Evolutionary conservation across 169 alveolate species (phyloP), one percentile per base, ranked within the genome.

Genomic region (Cryptosporidium muris): DNA sequence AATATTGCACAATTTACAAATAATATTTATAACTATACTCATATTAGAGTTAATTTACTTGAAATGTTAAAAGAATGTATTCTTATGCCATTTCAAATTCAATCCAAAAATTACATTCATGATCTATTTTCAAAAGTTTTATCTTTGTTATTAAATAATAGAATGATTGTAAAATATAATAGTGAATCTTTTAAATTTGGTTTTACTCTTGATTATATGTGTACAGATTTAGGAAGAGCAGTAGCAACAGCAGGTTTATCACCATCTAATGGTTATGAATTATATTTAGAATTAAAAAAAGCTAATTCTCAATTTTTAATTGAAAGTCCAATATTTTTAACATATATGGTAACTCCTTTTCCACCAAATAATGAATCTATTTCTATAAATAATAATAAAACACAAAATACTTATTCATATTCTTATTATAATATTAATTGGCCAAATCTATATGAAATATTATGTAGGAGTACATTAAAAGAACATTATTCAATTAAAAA

Each of bases 161-260:
- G 38, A 5, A 74, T 74, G 85, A 42, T 74, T 16, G 67, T 4
- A 4, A 42, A 36, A 37, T 14, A 63, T 8, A 49, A 16, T 37
- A 40, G 34, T 16, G 51, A 43, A 8, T 45, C 40, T 14, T 58
- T 56, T 6, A 14, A 34, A 25, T 25, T 60, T 5, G 68, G 49
- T 43, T 74, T 58, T 36, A 16, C 25, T 8, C 43, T 74, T 2
- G 45, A 74, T 36, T 62, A 54, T n/a, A 43, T 16, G 14, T 74
- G 85, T 42, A 74, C 85, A 43, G 4, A 34, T 38, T 47, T 74
- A 25, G 85, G 85, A 9, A 74, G 45, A 25, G 56, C 85, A 5
- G 48, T 58, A 9, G 85, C 48, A 48, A 14, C 85, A 16, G 54
- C 85, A 48, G 85, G 85, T 1, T n/a, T 74, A 43, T 58, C 85